These are phyloP conservation scores for Coccinonectria pachysandricola DNA, from an alignment of 2,329 filamentous ascomycete genomes.

Conservation along the genomic window DNA sequence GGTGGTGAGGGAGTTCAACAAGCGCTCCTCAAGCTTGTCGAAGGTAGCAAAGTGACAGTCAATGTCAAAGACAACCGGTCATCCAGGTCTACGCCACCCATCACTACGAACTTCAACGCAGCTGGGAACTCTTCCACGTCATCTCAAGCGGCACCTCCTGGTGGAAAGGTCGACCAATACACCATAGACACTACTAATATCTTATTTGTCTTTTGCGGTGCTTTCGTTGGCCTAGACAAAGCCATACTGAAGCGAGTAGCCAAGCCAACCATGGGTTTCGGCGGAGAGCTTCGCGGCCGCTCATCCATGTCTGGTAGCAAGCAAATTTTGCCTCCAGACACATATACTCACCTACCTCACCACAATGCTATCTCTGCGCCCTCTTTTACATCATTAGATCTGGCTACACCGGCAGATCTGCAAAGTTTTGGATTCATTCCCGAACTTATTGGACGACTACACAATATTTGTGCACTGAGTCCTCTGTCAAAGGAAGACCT, in stretches of 20 bases:
- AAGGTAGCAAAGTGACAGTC: conserved; percentile 87
- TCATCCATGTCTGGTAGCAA: conserved; percentile 37
- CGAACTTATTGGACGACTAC: conserved; percentile 89
- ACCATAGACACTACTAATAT: conserved; percentile 92
- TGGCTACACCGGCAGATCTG: conserved; percentile 64
- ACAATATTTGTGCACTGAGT: conserved; percentile 77
- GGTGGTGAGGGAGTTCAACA: conserved; percentile 96
- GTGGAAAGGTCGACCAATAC: conserved; percentile 49
- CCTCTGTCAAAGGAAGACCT: conserved; percentile 60
- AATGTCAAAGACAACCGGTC: conserved; percentile 73
- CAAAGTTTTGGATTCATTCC: conserved; percentile 87
- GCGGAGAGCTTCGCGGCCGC: conserved; percentile 61
- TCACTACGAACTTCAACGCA: conserved; percentile 42
- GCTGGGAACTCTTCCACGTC: conserved; percentile 33
- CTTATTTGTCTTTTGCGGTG: conserved; percentile 91
- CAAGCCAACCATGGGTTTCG: conserved; percentile 80
- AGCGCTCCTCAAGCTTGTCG: conserved; percentile 87
- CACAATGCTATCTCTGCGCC: conserved; percentile 29
- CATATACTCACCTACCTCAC: conserved; percentile 47
- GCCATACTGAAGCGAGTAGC: conserved; percentile 78
- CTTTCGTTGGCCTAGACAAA: conserved; percentile 88
- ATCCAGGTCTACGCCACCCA: conserved; percentile 40
- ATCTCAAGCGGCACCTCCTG: conserved; percentile 34
- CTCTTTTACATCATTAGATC: conserved; percentile 52
- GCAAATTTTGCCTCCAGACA: conserved; percentile 54